Evolutionary conservation across 352 stramenopile species (phyloP), one percentile per base, ranked within the genome.

Genomic region (Albugo laibachii): DNA sequence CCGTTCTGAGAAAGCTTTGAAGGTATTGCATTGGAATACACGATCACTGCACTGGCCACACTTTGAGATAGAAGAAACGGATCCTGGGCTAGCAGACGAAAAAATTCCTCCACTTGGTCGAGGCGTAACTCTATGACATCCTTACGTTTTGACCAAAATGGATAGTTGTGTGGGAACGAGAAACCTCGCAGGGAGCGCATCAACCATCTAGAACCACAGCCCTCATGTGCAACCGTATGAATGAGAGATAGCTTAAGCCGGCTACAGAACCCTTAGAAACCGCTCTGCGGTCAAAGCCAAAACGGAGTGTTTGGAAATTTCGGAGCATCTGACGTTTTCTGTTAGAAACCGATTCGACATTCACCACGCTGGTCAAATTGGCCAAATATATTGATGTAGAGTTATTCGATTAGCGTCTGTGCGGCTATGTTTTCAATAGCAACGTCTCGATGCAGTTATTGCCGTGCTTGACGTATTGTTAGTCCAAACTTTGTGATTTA

Each of bases 131-230:
- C 53, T 27, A 84, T 66, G 24, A 80, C 65, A 11, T 61, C 50
- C 12, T 49, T 14, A 3, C 53, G 54, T 31, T 63, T 66, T 11
- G 73, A 85, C 2, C 45, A 52, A 13, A 89, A 45, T 19, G 81
- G 19, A 21, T 70, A 69, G 12, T 77, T 78, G 31, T 63, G 63
- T 5, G 73, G 73, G 41, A 85, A 84, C 21, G 59, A 60, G 46
- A 75, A 85, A 8, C 57, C 57, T 13, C 59, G 55, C 19, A 86
- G 52, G 20, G 73, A 77, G 35, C 83, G 66, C 21, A 53, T 48
- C 44, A 83, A 89, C 67, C 73, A 83, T 11, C 61, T 61, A 46
- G 73, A 85, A 15, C 73, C 76, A 47, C 83, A 85, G 59, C 73
- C 83, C 47, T 82, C 66, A 39, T 59, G 61, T 19, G 67, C 56